Conservation (phyloP, 176 grass and related monocot genomes). For the Rhynchospora tenuis region DNA sequence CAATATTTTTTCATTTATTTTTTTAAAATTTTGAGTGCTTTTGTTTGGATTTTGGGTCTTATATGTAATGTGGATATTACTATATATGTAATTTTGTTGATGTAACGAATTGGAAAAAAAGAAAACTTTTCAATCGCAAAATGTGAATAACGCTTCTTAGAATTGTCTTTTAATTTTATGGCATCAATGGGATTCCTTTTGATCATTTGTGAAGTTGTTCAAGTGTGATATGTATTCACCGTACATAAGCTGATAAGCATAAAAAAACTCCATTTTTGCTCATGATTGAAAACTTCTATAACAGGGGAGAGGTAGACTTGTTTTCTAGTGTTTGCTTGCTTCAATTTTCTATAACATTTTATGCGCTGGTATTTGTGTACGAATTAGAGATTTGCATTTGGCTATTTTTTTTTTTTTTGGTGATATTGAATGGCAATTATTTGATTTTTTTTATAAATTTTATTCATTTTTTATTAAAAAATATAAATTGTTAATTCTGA, state of each 20-base stretch:
- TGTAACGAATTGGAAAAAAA: slow-evolving; percentile 18
- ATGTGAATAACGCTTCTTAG: not conserved
- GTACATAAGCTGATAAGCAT: too few relatives aligned
- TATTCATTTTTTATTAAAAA: too few relatives aligned
- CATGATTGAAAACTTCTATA: too few relatives aligned
- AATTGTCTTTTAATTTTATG: not conserved
- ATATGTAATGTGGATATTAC: slow-evolving; percentile 20
- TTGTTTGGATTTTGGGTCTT: slow-evolving; percentile 2
- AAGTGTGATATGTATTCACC: too few relatives aligned
- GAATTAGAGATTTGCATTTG: not conserved
- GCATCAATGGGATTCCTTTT: not conserved
- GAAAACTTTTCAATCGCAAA: slow-evolving; percentile 2
- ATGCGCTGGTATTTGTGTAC: not conserved
- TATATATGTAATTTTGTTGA: slow-evolving; percentile 25
- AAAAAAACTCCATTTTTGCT: too few relatives aligned
- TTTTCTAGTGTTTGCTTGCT: not conserved
- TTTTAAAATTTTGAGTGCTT: not conserved
- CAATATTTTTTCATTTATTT: not conserved
- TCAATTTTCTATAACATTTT: not conserved
- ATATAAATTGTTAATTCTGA: too few relatives aligned
- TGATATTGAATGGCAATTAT: not conserved
- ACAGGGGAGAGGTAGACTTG: not conserved
- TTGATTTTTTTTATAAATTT: not conserved
- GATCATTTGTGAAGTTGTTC: not conserved
- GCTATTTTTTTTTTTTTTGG: not conserved